A percentile compares a stretch with the other conserved stretches of the same genome.
These are phyloP conservation scores for Telopea speciosissima DNA, from an alignment of 177 flowering plant species.

Conservation along the genomic window DNA sequence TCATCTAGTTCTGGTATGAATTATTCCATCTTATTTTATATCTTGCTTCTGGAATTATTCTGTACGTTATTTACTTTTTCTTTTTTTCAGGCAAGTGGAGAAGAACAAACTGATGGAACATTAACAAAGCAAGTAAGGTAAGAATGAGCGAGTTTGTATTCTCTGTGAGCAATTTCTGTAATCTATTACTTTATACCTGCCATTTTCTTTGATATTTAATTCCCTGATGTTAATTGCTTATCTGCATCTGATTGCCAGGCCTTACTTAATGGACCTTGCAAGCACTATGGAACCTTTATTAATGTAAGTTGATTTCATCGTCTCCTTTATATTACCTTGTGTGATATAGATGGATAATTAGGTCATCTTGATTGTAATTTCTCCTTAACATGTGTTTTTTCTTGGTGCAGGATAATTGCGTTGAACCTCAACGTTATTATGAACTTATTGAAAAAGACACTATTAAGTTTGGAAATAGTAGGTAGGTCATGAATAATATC, in stretches of 20 bases:
- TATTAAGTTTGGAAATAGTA: conserved; percentile 87
- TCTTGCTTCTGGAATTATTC: not conserved
- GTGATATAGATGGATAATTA: not conserved
- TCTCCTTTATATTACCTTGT: not conserved
- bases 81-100: conserved; percentile 69
- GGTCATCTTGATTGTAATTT: not conserved
- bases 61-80: conserved; percentile 4
- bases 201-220: not conserved
- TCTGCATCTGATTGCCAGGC: conserved; percentile 34
- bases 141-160: conserved; percentile 2
- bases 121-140: conserved; percentile 62
- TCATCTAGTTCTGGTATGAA: conserved; percentile 77
- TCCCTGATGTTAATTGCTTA: conserved; percentile 9
- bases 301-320: conserved; percentile 49
- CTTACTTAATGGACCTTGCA: conserved; percentile 97
- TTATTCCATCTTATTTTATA: conserved; percentile 7
- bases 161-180: not conserved
- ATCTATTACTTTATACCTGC: not conserved
- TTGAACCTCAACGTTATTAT: conserved; percentile 90
- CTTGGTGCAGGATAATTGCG: conserved; percentile 62
- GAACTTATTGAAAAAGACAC: conserved; percentile 90
- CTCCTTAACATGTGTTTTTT: conserved; percentile 14
- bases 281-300: conserved; percentile 89
- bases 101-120: conserved; percentile 81
- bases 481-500: conserved; percentile 38